phyloP scores from a whole-genome alignment of 768 basidiomycete genomes.

The Suillus tomentosus region DNA sequence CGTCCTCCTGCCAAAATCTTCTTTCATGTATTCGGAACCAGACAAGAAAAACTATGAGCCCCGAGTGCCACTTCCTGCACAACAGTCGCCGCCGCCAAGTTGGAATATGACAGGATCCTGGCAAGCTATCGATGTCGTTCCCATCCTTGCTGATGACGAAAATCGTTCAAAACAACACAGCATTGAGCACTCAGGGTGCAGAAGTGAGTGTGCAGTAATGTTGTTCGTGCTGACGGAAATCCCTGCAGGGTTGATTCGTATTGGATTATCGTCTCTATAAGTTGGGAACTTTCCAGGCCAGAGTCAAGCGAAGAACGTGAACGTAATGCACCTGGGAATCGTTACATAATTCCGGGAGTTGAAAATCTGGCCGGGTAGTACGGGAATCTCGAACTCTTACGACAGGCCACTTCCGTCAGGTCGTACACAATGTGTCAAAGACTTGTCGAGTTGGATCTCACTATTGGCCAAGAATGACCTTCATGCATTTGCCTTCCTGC shows the following conservation, averaged over 20 bases:
- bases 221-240: background rate
- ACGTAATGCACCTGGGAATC: background rate
- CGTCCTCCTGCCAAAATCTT: conserved; percentile 34
- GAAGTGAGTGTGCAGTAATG: background rate
- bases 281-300: background rate
- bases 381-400: background rate
- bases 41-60: conserved; percentile 27
- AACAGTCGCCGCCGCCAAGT: conserved; percentile 10
- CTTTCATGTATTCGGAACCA: conserved; percentile 26
- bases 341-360: background rate
- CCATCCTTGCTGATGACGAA: background rate
- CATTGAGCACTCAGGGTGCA: background rate
- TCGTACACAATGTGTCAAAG: background rate
- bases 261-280: no score
- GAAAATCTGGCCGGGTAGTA: background rate
- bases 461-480: background rate
- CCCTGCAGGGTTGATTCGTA: background rate
- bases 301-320: background rate
- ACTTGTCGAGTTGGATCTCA: background rate
- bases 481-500: background rate
- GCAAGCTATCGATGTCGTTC: background rate
- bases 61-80: conserved; percentile 24
- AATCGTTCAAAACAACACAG: no score
- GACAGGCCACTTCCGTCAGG: background rate
- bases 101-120: background rate